phyloP scores from a whole-genome alignment of 2,329 filamentous ascomycete genomes.

The Epicoccum sorghinum region DNA sequence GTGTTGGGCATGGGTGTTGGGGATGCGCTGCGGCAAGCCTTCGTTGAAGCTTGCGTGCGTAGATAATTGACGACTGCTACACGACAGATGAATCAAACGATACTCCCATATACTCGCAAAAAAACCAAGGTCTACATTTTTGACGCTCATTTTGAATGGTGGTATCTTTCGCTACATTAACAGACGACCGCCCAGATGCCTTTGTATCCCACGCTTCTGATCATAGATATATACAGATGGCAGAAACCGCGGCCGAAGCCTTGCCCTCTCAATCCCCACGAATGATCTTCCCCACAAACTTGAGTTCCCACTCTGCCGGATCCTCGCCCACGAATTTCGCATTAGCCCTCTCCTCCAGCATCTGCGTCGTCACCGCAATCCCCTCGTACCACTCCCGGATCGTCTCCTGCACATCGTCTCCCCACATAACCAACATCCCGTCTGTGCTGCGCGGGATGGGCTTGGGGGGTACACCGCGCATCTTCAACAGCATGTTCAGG shows the following conservation, averaged over 20 bases:
- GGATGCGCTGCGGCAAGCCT: constrained; percentile 8
- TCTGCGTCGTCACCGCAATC: constrained; percentile 35
- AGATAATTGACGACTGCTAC: constrained; percentile 13
- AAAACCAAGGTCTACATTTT: too few species aligned
- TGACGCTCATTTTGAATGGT: not conserved
- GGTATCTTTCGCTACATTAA: constrained; percentile 1
- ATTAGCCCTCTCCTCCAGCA: constrained; percentile 37
- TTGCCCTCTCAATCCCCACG: constrained; percentile 23
- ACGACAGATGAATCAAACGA: constrained; percentile 15
- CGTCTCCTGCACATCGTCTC: constrained; percentile 39
- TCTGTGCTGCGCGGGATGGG: constrained; percentile 40
- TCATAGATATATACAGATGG: too few species aligned
- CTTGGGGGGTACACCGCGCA: constrained; percentile 58
- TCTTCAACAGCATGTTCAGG: constrained; percentile 63
- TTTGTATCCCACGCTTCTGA: not conserved
- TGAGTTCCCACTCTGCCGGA: constrained; percentile 46
- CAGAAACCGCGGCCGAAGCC: not conserved
- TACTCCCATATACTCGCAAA: constrained; percentile 2
- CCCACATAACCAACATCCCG: constrained; percentile 44
- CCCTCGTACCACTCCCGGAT: constrained; percentile 46
- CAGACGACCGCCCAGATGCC: constrained; percentile 1
- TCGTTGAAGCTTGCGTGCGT: constrained; percentile 1
- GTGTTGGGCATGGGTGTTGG: not conserved
- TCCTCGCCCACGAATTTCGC: constrained; percentile 40
- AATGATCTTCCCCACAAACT: constrained; percentile 46